Evolutionary conservation across 2,329 filamentous ascomycete species (phyloP), one percentile per base, ranked within the genome.

Genomic region (Aspergillus luchuensis): DNA sequence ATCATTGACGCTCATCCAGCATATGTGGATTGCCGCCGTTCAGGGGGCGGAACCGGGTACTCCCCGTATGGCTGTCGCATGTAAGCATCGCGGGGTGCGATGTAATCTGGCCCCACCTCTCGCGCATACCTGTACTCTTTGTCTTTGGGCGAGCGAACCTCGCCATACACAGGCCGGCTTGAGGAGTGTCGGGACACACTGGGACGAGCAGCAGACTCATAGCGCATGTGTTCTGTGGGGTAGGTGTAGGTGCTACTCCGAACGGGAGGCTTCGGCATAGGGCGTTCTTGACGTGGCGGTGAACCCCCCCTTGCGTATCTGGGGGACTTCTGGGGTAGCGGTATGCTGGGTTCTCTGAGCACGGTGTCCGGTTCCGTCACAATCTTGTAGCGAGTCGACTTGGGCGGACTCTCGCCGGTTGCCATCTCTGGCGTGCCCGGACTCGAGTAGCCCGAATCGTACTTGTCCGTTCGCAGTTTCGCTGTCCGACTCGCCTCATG

Each of bases 371-470:
- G 61, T 17, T 74, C 69, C 13, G 66, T 62, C 19, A 69, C 58
- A 33, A 74, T 68, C 60, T 69, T 74, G 65, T 76, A 77, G 50
- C 72, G 75, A 47, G 69, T 69, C 7, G 71, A 58, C 63, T 75
- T 76, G n/a, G 75, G 69, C 2, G 74, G 74, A 58, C 69, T 70
- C 39, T 72, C 69, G 7, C 71, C 71, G 4, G 66, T 61, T 19
- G 68, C 65, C 66, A 77, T 74, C 41, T 80, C 78, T 2, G 78
- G 78, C 1, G 77, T 80, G 21, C 72, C 73, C 8, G 79, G 77
- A 64, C 77, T 81, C 5, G 77, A 80, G 59, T 81, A 80, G 2
- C 78, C 78, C 3, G 79, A 81, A 58, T 81, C 79, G 30, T 76
- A 71, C 45, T 71, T 71, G 33, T 79, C 73, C 30, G 69, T 69